These are phyloP conservation scores for Leccinum imitatum DNA, from an alignment of 768 basidiomycete genomes.

Conservation along the genomic window DNA sequence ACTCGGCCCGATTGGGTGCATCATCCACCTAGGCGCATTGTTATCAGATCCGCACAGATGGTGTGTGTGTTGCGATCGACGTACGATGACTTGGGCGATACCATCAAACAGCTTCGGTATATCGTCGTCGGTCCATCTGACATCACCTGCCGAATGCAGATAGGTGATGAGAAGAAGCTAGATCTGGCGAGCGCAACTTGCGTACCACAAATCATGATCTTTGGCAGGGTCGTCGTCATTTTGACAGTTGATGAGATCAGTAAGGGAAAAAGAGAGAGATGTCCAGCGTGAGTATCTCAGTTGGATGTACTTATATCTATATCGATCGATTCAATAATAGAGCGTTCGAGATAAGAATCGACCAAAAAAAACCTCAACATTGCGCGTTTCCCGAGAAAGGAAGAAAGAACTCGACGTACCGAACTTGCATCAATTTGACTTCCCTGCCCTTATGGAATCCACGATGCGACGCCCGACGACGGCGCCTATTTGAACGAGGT, in stretches of 20 bases:
- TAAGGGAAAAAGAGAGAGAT: not conserved
- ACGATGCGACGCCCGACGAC: no score
- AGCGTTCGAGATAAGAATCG: not conserved
- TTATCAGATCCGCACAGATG: not conserved
- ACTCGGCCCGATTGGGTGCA: constrained; percentile 43
- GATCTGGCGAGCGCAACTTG: not conserved
- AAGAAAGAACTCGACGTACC: no score
- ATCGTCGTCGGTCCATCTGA: constrained; percentile 79
- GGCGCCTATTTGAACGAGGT: no score
- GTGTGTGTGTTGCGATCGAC: constrained; percentile 28
- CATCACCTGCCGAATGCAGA: constrained; percentile 42
- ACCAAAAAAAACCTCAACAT: no score
- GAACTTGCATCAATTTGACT: no score
- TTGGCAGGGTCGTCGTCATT: constrained; percentile 16
- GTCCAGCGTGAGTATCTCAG: not conserved
- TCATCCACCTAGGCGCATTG: constrained; percentile 31
- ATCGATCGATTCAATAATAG: not conserved
- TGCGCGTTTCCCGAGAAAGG: not conserved
- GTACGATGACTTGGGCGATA: constrained; percentile 74
- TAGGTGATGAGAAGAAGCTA: not conserved
- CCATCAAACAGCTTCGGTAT: constrained; percentile 56
- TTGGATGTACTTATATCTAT: not conserved
- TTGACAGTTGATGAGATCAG: not conserved
- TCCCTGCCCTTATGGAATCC: no score
- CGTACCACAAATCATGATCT: constrained; percentile 33